These are phyloP conservation scores for Aspergillus melleus DNA, from an alignment of 2,329 filamentous ascomycete genomes.

Conservation along the genomic window DNA sequence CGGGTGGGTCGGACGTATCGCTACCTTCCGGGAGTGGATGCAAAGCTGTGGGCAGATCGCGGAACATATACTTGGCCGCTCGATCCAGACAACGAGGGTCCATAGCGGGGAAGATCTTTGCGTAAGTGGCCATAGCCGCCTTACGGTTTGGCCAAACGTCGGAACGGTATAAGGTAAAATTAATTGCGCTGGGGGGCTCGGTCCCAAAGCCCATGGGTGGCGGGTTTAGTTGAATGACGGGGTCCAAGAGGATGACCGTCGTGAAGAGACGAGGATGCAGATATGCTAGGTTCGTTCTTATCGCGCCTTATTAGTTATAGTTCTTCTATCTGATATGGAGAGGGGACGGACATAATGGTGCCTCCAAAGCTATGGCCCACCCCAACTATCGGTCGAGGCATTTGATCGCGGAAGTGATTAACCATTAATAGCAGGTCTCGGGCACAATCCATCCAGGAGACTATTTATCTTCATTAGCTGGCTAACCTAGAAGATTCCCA, in stretches of 20 bases:
- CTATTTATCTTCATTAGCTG: not conserved
- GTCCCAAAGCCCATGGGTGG: not conserved
- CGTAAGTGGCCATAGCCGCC: not conserved
- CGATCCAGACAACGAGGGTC: constrained; percentile 10
- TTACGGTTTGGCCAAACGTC: constrained; percentile 12
- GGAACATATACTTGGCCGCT: constrained; percentile 10
- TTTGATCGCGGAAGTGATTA: constrained; percentile 18
- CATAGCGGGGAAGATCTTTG: constrained; percentile 8
- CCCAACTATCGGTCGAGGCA: constrained; percentile 18
- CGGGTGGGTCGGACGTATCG: not conserved
- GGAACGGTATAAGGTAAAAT: constrained; percentile 1
- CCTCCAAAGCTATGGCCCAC: constrained; percentile 21
- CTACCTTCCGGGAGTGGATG: constrained; percentile 2
- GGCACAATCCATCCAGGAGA: constrained; percentile 15
- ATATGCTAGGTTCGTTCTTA: constrained; percentile 1
- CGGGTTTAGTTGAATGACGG: constrained; percentile 6
- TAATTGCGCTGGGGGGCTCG: not conserved
- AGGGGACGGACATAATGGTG: not conserved
- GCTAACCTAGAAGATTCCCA: not conserved
- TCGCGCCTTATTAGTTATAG: not conserved
- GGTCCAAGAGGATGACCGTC: constrained; percentile 11
- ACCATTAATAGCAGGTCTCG: constrained; percentile 19
- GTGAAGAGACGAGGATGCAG: constrained; percentile 8
- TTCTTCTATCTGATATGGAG: not conserved
- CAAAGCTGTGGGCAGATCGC: constrained; percentile 10